These are phyloP conservation scores for Erodium texanum DNA, from an alignment of 441 rosid genomes.

Conservation along the genomic window DNA sequence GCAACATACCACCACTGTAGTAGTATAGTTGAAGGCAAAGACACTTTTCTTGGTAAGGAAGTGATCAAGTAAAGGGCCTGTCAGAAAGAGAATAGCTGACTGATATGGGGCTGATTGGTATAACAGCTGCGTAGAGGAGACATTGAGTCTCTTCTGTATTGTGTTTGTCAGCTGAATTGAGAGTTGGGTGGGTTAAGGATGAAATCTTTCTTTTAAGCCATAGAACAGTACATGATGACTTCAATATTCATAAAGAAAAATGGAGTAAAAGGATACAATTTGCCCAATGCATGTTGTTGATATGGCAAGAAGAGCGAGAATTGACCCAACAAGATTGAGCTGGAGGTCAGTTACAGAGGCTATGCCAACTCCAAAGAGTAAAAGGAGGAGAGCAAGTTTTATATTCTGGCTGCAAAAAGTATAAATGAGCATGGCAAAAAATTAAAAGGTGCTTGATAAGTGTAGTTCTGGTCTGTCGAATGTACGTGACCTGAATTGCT, in stretches of 20 bases:
- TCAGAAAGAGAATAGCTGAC: slow-evolving; percentile 46
- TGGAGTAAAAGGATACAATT: slow-evolving; percentile 55
- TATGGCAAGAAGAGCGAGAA: slow-evolving; percentile 76
- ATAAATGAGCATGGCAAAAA: not conserved
- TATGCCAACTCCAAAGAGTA: slow-evolving; percentile 80
- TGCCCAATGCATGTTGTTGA: slow-evolving; percentile 89
- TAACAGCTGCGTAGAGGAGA: slow-evolving; percentile 84
- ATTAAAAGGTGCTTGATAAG: not conserved
- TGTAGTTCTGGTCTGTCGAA: not conserved
- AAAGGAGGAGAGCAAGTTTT: slow-evolving; percentile 50
- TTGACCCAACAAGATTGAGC: slow-evolving; percentile 71
- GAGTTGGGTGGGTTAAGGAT: slow-evolving; percentile 24
- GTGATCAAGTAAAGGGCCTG: slow-evolving; percentile 84
- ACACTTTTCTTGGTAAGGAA: slow-evolving; percentile 73
- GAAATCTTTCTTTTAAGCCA: slow-evolving; percentile 5
- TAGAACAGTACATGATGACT: not conserved
- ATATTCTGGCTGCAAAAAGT: slow-evolving; percentile 62
- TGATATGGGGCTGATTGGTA: slow-evolving; percentile 42
- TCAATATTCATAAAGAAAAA: not conserved
- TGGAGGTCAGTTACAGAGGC: slow-evolving; percentile 95
- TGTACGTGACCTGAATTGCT: slow-evolving; percentile 66
- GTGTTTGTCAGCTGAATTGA: slow-evolving; percentile 74
- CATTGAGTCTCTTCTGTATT: slow-evolving; percentile 84
- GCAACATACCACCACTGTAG: slow-evolving; percentile 51
- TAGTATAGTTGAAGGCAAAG: slow-evolving; percentile 68